Conservation (phyloP, 176 grass and related monocot species). For the Zoysia pacifica region DNA sequence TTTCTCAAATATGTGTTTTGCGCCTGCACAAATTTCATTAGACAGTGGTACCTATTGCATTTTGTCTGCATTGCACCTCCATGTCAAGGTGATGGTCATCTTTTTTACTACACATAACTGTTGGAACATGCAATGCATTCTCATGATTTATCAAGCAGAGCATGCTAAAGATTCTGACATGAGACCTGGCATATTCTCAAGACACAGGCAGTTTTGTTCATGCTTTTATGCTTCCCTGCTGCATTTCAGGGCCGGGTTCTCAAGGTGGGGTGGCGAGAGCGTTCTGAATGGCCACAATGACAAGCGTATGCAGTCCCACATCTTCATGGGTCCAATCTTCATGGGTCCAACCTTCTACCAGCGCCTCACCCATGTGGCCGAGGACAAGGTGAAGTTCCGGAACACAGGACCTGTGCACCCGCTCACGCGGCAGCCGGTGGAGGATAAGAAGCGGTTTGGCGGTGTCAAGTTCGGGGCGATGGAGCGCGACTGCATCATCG, state of each 20-base stretch:
- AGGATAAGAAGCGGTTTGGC: constrained; percentile 75
- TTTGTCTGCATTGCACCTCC: background rate
- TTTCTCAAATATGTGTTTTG: background rate
- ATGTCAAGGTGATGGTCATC: background rate
- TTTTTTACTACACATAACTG: background rate
- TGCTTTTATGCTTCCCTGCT: constrained; percentile 5
- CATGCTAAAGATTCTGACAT: background rate
- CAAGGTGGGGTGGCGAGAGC: constrained; percentile 69
- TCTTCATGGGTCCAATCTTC: constrained; percentile 98
- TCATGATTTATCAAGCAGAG: background rate
- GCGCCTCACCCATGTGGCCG: constrained; percentile 77
- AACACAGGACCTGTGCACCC: constrained; percentile 92
- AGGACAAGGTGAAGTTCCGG: constrained; percentile 97
- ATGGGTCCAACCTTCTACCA: constrained; percentile 89
- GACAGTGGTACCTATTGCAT: background rate
- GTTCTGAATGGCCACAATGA: constrained; percentile 76
- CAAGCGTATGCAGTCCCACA: constrained; percentile 59
- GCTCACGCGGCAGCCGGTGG: constrained; percentile 77
- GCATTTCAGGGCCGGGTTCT: constrained; percentile 66
- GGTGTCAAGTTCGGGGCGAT: constrained; percentile 93
- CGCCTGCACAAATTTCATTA: background rate
- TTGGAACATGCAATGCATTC: background rate
- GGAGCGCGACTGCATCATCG: constrained; percentile 86
- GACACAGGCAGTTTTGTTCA: no score
- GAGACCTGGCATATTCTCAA: background rate